Percentiles rank a stretch among this genome's conserved stretches.
Evolutionary conservation across 306 rosid species (phyloP).

Genomic region (Alnus glutinosa): DNA sequence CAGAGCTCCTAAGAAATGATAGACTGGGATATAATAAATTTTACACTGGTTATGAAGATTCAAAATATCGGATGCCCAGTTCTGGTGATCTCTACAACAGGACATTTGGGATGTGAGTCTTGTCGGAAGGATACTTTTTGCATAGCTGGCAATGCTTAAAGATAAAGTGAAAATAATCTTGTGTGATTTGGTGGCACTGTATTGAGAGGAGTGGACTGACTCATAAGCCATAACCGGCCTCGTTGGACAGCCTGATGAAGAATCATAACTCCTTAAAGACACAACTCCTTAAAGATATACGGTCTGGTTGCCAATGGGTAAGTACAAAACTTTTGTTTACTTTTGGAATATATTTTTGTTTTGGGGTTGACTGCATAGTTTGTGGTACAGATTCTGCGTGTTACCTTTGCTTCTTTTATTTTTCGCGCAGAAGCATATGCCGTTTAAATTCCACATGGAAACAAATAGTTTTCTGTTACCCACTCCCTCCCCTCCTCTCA

Average conservation of each 20-base stretch:
- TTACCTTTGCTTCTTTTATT: not conserved
- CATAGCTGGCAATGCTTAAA: conserved; percentile 34
- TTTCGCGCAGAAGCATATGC: too few relatives aligned
- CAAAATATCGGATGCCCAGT: conserved; percentile 79
- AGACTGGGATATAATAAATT: conserved; percentile 70
- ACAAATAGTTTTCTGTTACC: not conserved
- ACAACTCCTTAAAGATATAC: conserved; percentile 36
- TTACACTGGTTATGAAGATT: conserved; percentile 74
- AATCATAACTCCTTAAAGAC: conserved; percentile 40
- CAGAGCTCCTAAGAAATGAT: conserved; percentile 78
- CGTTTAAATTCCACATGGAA: not conserved
- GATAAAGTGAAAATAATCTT: conserved; percentile 30
- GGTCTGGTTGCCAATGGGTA: conserved; percentile 56
- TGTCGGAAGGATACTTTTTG: conserved; percentile 22
- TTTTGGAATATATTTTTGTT: not conserved
- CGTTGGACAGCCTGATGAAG: conserved; percentile 46
- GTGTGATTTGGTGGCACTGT: conserved; percentile 37
- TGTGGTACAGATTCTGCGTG: not conserved
- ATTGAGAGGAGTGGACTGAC: conserved; percentile 42
- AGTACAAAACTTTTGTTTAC: conserved; percentile 14
- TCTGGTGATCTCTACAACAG: conserved; percentile 76
- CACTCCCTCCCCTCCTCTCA: too few relatives aligned
- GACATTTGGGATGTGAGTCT: conserved; percentile 75
- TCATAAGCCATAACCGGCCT: conserved; percentile 30
- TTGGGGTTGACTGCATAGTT: not conserved